phyloP scores from a whole-genome alignment of 1,139 yeast species.

The Magnusiomyces sp. region DNA sequence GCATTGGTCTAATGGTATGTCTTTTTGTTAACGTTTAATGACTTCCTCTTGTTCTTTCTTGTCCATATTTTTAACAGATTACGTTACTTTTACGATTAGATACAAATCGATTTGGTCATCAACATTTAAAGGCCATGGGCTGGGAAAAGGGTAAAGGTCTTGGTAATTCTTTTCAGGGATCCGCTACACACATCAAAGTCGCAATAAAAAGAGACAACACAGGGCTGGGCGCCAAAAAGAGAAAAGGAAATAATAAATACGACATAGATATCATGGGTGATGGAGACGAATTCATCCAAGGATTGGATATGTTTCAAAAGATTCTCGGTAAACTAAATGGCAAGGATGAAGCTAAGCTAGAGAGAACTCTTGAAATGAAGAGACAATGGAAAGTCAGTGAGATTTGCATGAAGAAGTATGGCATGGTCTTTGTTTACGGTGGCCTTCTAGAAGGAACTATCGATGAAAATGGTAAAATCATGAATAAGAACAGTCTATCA shows the following conservation, averaged over 20 bases:
- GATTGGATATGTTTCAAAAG: conserved; percentile 87
- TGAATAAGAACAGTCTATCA: no score
- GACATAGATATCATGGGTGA: conserved; percentile 37
- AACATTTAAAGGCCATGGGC: conserved; percentile 71
- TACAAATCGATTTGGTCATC: conserved; percentile 77
- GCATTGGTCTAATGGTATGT: conserved; percentile 65
- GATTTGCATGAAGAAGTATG: conserved; percentile 66
- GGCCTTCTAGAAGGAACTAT: conserved; percentile 78
- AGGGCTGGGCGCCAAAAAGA: conserved; percentile 71
- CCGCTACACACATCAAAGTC: conserved; percentile 81
- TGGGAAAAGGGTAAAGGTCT: conserved; percentile 91
- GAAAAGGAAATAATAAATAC: conserved; percentile 26
- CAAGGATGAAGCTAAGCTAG: conserved; percentile 26
- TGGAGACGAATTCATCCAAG: conserved; percentile 78
- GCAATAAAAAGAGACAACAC: conserved; percentile 68
- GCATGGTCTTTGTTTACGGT: conserved; percentile 78
- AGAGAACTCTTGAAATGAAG: conserved; percentile 24
- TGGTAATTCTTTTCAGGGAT: conserved; percentile 49
- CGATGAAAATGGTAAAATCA: conserved; percentile 39
- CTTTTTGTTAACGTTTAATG: neutral
- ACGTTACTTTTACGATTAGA: conserved; percentile 27
- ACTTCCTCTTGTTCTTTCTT: conserved; percentile 19
- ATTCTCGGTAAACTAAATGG: conserved; percentile 71
- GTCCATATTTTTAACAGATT: neutral
- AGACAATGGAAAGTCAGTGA: no score